Percentiles rank a stretch among this genome's conserved stretches.
These are phyloP conservation scores for Malus hybrid DNA, from an alignment of 331 rosid genomes.

Conservation along the genomic window DNA sequence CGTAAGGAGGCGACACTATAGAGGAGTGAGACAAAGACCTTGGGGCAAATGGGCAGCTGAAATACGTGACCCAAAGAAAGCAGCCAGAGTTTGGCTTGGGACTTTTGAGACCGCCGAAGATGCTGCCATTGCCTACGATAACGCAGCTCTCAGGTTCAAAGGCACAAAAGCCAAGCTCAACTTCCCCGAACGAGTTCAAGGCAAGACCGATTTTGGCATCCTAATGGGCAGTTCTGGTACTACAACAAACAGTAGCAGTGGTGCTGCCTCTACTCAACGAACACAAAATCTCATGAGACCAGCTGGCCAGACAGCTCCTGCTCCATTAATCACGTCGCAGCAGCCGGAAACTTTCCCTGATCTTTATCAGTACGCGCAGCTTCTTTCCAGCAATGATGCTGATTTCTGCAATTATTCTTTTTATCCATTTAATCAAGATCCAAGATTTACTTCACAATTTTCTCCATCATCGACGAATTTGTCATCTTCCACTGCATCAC, in stretches of 20 bases:
- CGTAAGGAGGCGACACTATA: constrained; percentile 45
- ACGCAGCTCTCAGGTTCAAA: constrained; percentile 71
- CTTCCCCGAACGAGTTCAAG: constrained; percentile 58
- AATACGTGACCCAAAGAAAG: constrained; percentile 75
- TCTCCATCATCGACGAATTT: constrained; percentile 12
- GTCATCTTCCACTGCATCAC: constrained; percentile 16
- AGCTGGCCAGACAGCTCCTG: background rate
- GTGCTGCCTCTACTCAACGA: background rate
- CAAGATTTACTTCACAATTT: constrained; percentile 9
- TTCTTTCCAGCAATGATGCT: constrained; percentile 46
- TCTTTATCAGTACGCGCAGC: constrained; percentile 60
- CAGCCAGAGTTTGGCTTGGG: constrained; percentile 85
- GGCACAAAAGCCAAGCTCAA: constrained; percentile 83
- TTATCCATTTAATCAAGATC: constrained; percentile 30
- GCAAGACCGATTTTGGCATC: background rate
- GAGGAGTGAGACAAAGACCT: constrained; percentile 86
- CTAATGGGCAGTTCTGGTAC: constrained; percentile 4
- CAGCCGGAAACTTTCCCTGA: constrained; percentile 46
- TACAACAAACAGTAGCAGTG: background rate
- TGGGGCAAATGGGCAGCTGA: constrained; percentile 98
- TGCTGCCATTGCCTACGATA: constrained; percentile 79
- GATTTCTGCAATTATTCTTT: constrained; percentile 35
- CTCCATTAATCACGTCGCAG: background rate
- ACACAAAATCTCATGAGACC: background rate
- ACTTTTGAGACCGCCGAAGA: constrained; percentile 62